Conservation (phyloP, 192 early-diverging fungal species). For the Linnemannia schmuckeri region DNA sequence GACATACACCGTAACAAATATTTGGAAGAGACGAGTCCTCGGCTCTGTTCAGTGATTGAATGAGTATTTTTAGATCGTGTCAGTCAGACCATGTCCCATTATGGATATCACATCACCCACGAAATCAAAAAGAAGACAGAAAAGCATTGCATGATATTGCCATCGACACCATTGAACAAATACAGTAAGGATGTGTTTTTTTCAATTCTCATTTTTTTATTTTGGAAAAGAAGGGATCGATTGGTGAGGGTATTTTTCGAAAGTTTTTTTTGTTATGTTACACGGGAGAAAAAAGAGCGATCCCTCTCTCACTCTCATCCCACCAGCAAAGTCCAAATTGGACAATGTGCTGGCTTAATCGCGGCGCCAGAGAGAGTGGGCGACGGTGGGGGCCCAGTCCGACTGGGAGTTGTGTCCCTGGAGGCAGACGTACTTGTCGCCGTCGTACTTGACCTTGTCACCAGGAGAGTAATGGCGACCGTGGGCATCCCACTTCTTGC, state of each 20-base stretch:
- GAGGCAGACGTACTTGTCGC: conserved; percentile 60
- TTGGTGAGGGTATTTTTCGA: not conserved
- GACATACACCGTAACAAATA: not conserved
- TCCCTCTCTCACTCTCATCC: not conserved
- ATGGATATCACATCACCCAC: not conserved
- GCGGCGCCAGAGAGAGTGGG: conserved; percentile 63
- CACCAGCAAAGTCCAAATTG: not conserved
- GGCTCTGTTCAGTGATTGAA: not conserved
- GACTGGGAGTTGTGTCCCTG: conserved; percentile 62
- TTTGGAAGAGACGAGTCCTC: not conserved
- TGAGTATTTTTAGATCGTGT: not conserved
- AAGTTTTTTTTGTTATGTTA: conserved; percentile 2
- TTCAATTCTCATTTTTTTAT: not conserved
- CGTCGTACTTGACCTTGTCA: conserved; percentile 63
- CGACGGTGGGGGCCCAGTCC: conserved; percentile 62
- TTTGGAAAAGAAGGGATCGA: not conserved
- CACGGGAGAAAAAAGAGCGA: not conserved
- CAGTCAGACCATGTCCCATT: not conserved
- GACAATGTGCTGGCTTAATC: conserved; percentile 22
- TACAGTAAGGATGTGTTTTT: not conserved
- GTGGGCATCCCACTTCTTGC: conserved; percentile 58
- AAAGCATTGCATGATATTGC: not conserved
- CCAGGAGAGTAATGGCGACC: conserved; percentile 62
- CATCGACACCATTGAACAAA: not conserved
- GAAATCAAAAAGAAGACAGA: not conserved